Base-by-base conservation (phyloP, 352 stramenopile genomes). In the Globisporangium rhizosaccharum region DNA sequence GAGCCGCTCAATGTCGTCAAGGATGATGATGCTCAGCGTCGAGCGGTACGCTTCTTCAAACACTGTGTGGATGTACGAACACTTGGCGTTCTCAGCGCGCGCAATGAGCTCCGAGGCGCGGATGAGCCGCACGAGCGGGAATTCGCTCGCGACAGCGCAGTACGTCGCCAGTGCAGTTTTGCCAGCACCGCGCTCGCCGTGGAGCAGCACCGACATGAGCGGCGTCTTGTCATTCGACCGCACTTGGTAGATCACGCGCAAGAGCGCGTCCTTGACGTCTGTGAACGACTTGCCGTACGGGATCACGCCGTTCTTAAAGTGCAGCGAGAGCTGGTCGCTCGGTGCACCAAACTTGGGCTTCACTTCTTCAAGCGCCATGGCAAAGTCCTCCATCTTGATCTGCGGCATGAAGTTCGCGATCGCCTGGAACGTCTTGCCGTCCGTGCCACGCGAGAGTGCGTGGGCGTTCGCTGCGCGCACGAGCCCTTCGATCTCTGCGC, bases 1-100 rank as follows among this genome's bases (percentile, higher is more conserved):
- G 44, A 99, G 85, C 18, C 97, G 92, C 77, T 99, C 97, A 63
- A 99, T 97, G 72, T 99, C 97, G 76, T 99, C 97, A 48, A 99
- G 90, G 60, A 99, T 97, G 74, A 99, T 99, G 61, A 99, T 92
- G 23, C 96, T 98, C 12, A 99, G 79, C 1, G 96, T 88, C 44
- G 93, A 98, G 67, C 98, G 98, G 76, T 99, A 99, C 6, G 97
- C 97, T 76, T 99, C 97, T 66, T 98, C 87, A 61, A 98, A 98
- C 18, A 96, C 75, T 53, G 90, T 97, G 74, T 98, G 92, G 54
- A 98, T 97, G 73, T 87, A 87, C 61, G 86, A 84, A 60, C 90
- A 97, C 76, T 99, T 99, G 63, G 86, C 76, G 58, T 73, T 90
- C 61, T 99, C 97, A 0, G 83, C 83, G 46, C 94, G 94, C 30